These are phyloP conservation scores for Ceratocystis cacaofunesta DNA, from an alignment of 2,329 filamentous ascomycete genomes.

Conservation along the genomic window DNA sequence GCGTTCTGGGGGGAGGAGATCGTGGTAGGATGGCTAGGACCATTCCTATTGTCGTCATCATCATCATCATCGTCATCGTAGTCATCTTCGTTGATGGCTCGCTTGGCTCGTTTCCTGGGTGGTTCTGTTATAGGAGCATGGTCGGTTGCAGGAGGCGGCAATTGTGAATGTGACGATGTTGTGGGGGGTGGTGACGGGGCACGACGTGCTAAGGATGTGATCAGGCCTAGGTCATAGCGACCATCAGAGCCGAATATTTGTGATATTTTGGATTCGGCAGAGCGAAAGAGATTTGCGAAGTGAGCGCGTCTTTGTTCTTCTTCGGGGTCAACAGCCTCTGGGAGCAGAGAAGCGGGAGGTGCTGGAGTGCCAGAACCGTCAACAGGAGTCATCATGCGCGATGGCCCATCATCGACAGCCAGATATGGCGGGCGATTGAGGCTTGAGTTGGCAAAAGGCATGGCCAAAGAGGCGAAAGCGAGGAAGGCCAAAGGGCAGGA, in stretches of 20 bases:
- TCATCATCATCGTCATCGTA: slow-evolving; percentile 77
- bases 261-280: slow-evolving; percentile 61
- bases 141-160: slow-evolving; percentile 42
- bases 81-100: slow-evolving; percentile 70
- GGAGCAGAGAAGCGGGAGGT: slow-evolving; percentile 4
- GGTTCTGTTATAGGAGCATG: slow-evolving; percentile 44
- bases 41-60: slow-evolving; percentile 51
- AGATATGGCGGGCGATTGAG: slow-evolving; percentile 10
- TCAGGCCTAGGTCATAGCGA: slow-evolving; percentile 35
- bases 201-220: slow-evolving; percentile 47
- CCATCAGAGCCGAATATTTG: slow-evolving; percentile 53
- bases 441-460: slow-evolving; percentile 1
- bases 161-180: slow-evolving; percentile 10
- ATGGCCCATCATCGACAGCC: slow-evolving; percentile 38
- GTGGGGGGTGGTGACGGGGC: slow-evolving; percentile 19
- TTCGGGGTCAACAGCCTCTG: slow-evolving; percentile 24
- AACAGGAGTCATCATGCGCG: slow-evolving; percentile 36
- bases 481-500: not conserved
- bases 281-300: slow-evolving; percentile 65
- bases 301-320: slow-evolving; percentile 58
- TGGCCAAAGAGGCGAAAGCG: slow-evolving; percentile 4
- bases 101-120: slow-evolving; percentile 57
- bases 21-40: slow-evolving; percentile 31
- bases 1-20: slow-evolving; percentile 34
- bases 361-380: slow-evolving; percentile 27